Conservation (phyloP, 2,329 filamentous ascomycete species). For the Trichoderma lentiforme region DNA sequence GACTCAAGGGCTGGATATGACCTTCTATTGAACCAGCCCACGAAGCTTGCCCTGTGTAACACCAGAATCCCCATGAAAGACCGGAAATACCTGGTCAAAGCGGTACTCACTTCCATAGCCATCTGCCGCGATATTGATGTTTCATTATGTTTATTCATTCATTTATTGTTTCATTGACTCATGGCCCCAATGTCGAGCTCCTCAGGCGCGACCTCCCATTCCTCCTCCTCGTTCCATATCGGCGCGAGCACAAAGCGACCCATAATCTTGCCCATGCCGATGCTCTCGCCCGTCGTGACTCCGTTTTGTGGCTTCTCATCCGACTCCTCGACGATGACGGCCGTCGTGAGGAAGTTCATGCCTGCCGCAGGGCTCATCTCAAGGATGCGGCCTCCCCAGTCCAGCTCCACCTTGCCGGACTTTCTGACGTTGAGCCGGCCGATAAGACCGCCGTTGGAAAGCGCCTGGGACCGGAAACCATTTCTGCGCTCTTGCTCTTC, state of each 20-base stretch:
- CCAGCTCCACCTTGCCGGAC: conserved; percentile 60
- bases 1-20: not conserved
- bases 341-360: conserved; percentile 55
- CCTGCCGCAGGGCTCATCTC: conserved; percentile 51
- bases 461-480: conserved; percentile 39
- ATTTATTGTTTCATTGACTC: not conserved
- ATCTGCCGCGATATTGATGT: not conserved
- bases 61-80: not conserved
- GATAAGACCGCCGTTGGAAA: conserved; percentile 54
- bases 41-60: not conserved
- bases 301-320: conserved; percentile 48
- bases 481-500: conserved; percentile 34
- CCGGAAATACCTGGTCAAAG: not conserved
- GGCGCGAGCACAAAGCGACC: conserved; percentile 60
- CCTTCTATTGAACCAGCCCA: not conserved
- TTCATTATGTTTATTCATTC: not conserved
- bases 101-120: not conserved
- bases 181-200: conserved; percentile 26
- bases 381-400: conserved; percentile 58
- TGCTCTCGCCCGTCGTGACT: conserved; percentile 47
- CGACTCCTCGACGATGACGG: conserved; percentile 57
- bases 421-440: conserved; percentile 59
- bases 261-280: conserved; percentile 62
- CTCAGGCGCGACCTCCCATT: conserved; percentile 47
- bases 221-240: conserved; percentile 55